A percentile compares a stretch with the other conserved stretches of the same genome.
Conservation (phyloP, 177 flowering plant species). For the Vitis hybrid region DNA sequence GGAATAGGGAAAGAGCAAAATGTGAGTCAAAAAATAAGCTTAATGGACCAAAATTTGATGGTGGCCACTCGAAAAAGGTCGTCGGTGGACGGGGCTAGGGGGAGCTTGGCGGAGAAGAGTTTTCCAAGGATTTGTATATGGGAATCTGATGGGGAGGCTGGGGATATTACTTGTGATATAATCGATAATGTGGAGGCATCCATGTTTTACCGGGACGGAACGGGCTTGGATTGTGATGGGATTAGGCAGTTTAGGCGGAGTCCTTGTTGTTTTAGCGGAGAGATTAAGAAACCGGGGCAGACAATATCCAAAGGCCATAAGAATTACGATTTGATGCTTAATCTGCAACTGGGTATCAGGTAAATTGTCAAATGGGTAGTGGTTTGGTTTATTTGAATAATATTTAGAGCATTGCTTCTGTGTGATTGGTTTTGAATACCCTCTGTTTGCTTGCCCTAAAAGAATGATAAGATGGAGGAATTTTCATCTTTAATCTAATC, state of each 20-base stretch:
- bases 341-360: conserved; percentile 83
- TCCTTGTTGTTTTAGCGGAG: conserved; percentile 57
- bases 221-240: conserved; percentile 32
- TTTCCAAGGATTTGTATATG: conserved; percentile 86
- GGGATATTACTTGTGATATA: conserved; percentile 87
- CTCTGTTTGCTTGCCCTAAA: too few relatives aligned
- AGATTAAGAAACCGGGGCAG: conserved; percentile 67
- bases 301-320: conserved; percentile 77
- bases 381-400: not conserved
- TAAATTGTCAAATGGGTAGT: conserved; percentile 16
- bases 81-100: conserved; percentile 61
- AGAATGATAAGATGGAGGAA: too few relatives aligned
- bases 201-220: conserved; percentile 59
- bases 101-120: conserved; percentile 44
- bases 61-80: conserved; percentile 52
- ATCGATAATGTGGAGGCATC: conserved; percentile 81
- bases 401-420: not conserved
- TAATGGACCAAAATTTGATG: conserved; percentile 24
- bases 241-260: conserved; percentile 37
- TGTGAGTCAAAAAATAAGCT: conserved; percentile 4
- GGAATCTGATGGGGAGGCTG: conserved; percentile 86
- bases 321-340: conserved; percentile 79
- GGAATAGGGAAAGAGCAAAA: conserved; percentile 24
- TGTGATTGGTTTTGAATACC: not conserved
- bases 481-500: too few relatives aligned